phyloP scores from a whole-genome alignment of 805 yeast genomes.

The Sungouiella thailandica region DNA sequence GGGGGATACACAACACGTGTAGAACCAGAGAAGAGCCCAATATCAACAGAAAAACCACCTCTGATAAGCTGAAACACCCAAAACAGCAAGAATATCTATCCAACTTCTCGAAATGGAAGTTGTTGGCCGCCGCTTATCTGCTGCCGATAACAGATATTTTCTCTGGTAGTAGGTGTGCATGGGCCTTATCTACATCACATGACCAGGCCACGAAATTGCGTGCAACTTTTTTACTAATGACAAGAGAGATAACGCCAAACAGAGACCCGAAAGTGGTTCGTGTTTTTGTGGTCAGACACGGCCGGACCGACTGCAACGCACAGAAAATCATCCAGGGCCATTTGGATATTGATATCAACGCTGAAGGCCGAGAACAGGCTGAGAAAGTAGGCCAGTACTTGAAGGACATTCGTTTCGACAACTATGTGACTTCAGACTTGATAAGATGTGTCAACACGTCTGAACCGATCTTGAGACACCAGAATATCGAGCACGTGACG shows the following conservation, averaged over 20 bases:
- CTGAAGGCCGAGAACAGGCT: slow-evolving; percentile 60
- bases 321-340: slow-evolving; percentile 78
- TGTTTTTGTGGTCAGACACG: slow-evolving; percentile 71
- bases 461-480: slow-evolving; percentile 32
- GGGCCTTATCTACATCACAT: too few relatives aligned
- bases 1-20: too few relatives aligned
- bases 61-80: too few relatives aligned
- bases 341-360: slow-evolving; percentile 58
- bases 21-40: too few relatives aligned
- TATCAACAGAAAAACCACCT: too few relatives aligned
- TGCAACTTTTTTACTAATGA: too few relatives aligned
- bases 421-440: slow-evolving; percentile 48
- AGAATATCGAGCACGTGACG: slow-evolving; percentile 21
- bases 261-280: slow-evolving; percentile 35
- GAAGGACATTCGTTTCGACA: slow-evolving; percentile 37
- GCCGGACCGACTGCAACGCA: slow-evolving; percentile 74
- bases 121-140: too few relatives aligned
- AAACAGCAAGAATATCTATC: too few relatives aligned
- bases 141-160: too few relatives aligned
- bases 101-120: too few relatives aligned
- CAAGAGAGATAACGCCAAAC: slow-evolving; percentile 22
- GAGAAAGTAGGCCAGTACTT: slow-evolving; percentile 44
- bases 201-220: too few relatives aligned
- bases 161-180: too few relatives aligned
- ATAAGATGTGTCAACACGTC: slow-evolving; percentile 60